Percentiles rank a stretch among this genome's conserved stretches.
phyloP scores from a whole-genome alignment of 192 early-diverging fungal species.

The Umbelopsis ramanniana region DNA sequence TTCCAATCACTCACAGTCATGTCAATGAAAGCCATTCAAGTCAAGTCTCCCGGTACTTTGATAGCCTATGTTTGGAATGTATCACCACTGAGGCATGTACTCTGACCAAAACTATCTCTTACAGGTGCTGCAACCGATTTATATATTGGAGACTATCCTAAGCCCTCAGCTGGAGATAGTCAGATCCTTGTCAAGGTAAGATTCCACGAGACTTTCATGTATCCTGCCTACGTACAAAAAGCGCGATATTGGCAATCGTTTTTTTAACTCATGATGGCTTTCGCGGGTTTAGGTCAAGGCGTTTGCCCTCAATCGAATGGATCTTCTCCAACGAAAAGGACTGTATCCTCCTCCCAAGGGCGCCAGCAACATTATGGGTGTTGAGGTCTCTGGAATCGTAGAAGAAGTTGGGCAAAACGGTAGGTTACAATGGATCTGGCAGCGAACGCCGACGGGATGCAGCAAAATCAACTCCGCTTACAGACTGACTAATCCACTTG shows the following conservation, averaged over 20 bases:
- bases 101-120: background rate
- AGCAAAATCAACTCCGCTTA: background rate
- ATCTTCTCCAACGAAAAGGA: slow-evolving; percentile 74
- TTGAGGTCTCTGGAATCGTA: slow-evolving; percentile 73
- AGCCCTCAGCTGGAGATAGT: slow-evolving; percentile 43
- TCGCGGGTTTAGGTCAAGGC: slow-evolving; percentile 41
- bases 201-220: background rate
- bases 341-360: slow-evolving; percentile 67
- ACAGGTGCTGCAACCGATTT: slow-evolving; percentile 47
- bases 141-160: slow-evolving; percentile 48
- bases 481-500: background rate
- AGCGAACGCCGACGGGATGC: background rate
- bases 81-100: background rate
- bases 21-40: slow-evolving; percentile 3
- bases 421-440: slow-evolving; percentile 14
- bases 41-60: background rate
- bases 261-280: background rate
- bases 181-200: slow-evolving; percentile 58
- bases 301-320: slow-evolving; percentile 81
- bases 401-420: slow-evolving; percentile 49
- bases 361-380: slow-evolving; percentile 70
- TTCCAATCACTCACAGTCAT: background rate
- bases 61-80: background rate
- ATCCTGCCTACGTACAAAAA: background rate
- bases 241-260: background rate